Evolutionary conservation across 345 rosid species (phyloP), one percentile per base, ranked within the genome.

Genomic region (Hypericum perforatum): DNA sequence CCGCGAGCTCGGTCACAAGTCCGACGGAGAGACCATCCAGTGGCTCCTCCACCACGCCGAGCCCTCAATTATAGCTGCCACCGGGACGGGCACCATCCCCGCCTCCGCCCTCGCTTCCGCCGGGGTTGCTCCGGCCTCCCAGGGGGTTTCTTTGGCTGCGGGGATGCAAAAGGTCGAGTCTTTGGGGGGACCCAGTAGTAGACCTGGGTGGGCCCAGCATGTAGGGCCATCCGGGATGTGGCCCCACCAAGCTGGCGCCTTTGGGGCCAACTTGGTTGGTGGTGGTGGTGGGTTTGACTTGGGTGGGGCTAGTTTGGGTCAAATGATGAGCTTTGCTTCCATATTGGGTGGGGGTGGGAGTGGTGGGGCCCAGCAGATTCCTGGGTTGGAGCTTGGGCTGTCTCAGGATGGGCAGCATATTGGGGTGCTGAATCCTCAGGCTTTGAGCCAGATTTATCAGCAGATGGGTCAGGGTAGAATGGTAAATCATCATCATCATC

Each of bases 21-120:
- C 97, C 5, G 97, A 90, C 61, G 97, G 97, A 7, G 95, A 90
- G 63, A 90, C 97, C 16, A 90, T 90, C 44, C 97, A 86, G 77
- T 90, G 97, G 97, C 67, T 90, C 13, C 72, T 90, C 37, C 97
- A 90, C 43, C 97, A 90, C 60, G 94, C 97, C 7, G 97, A 90
- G 59, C 94, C 97, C 6, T 90, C 95, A 0, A 90, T 90, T 50
- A 73, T 90, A 40, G 86, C 97, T 38, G 89, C 94, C 39, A 90
- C 97, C 0, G 97, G 97, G 52, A 74, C 79, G 22, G 97, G 97
- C 41, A 90, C 97, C 9, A 80, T 90, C n/a, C 97, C 97, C 0
- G 95, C 97, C 36, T 86, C 97, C 42, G 95, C 94, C 67, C 70
- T 86, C 60, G 86, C 81, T 12, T 70, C 84, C 8, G 74, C 83